Evolutionary conservation across 202 grass and related monocot genomes (phyloP).

Genomic region (Carex sylvatica): DNA sequence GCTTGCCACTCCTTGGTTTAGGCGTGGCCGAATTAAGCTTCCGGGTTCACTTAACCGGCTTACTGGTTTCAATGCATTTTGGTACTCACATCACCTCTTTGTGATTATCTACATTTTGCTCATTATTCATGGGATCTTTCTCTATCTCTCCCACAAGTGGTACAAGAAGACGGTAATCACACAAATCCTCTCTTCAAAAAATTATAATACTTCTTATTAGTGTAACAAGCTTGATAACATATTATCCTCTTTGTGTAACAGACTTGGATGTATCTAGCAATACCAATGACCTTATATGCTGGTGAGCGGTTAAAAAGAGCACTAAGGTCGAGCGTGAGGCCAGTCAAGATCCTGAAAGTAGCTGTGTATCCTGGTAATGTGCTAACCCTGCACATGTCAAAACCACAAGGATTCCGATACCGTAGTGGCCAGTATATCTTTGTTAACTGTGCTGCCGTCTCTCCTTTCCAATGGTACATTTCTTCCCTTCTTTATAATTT

Average conservation of each 20-base stretch:
- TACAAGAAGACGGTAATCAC: constrained; percentile 71
- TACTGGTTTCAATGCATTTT: constrained; percentile 92
- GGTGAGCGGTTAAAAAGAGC: constrained; percentile 64
- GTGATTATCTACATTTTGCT: constrained; percentile 78
- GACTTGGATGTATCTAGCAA: constrained; percentile 94
- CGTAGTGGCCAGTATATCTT: constrained; percentile 92
- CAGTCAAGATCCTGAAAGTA: constrained; percentile 86
- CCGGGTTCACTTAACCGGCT: constrained; percentile 35
- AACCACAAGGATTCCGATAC: constrained; percentile 78
- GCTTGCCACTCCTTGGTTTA: constrained; percentile 69
- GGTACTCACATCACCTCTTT: constrained; percentile 94
- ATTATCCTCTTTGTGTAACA: constrained; percentile 3
- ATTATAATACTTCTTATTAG: not conserved
- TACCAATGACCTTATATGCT: constrained; percentile 65
- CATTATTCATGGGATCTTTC: constrained; percentile 59
- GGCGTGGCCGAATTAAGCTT: constrained; percentile 39
- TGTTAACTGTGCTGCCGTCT: constrained; percentile 91
- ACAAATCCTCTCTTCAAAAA: not conserved
- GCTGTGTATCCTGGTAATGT: constrained; percentile 87
- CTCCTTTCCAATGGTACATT: constrained; percentile 83
- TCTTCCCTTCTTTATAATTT: not conserved
- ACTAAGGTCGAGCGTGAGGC: constrained; percentile 62
- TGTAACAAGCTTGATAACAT: not conserved
- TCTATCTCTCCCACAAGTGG: constrained; percentile 69
- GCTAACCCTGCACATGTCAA: constrained; percentile 72